Conservation (phyloP, 139 green algal species). For the Edaphochlamys debaryana region DNA sequence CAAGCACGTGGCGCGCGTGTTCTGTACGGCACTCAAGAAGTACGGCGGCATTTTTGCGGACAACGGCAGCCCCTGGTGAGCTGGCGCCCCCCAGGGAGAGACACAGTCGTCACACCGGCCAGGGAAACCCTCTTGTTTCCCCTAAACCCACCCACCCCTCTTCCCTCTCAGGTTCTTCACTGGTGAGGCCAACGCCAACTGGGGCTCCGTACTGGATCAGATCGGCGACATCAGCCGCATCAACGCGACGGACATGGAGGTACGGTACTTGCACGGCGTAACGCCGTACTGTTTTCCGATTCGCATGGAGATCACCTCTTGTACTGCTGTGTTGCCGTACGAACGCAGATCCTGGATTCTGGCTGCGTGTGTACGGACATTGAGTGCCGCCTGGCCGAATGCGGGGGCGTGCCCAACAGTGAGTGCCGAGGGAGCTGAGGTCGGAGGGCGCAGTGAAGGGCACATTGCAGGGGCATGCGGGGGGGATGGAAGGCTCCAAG, state of each 20-base stretch:
- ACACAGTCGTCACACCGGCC: no score
- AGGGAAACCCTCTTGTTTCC: no score
- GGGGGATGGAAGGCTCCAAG: no score
- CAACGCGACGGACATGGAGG: conserved; percentile 20
- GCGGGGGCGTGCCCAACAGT: neutral
- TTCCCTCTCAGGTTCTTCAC: no score
- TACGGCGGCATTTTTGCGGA: conserved; percentile 57
- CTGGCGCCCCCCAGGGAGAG: no score
- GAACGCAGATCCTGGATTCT: conserved; percentile 34
- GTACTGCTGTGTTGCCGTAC: no score
- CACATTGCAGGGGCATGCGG: no score
- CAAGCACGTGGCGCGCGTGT: conserved; percentile 5
- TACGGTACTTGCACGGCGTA: no score
- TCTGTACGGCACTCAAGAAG: conserved; percentile 50
- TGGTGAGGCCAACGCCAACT: conserved; percentile 19
- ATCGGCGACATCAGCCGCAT: conserved; percentile 28
- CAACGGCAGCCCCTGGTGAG: conserved; percentile 40
- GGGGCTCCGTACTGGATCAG: conserved; percentile 2
- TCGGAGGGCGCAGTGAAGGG: no score
- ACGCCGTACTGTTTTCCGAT: no score
- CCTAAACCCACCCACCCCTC: neutral
- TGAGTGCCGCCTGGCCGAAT: conserved; percentile 13
- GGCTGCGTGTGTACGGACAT: conserved; percentile 23
- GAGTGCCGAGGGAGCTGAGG: no score
- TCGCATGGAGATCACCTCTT: no score